Evolutionary conservation across 768 basidiomycete genomes (phyloP).

Genomic region (Naematelia aurantialba): DNA sequence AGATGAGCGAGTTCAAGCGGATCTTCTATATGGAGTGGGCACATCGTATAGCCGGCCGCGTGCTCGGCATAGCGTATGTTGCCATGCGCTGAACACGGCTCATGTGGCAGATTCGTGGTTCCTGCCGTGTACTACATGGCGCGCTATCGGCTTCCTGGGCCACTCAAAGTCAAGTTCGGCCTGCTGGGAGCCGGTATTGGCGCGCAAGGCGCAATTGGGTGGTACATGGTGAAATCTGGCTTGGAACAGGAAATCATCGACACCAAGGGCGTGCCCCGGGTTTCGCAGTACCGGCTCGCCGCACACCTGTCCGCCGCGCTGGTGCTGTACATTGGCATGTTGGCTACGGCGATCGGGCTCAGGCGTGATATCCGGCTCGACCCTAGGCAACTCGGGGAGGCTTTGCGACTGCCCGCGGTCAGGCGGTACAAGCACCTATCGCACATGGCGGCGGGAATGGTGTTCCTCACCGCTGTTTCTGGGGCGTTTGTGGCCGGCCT

Average conservation of each 20-base stretch:
- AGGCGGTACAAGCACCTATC: conserved; percentile 61
- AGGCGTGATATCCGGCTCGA: conserved; percentile 64
- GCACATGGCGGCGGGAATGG: conserved; percentile 66
- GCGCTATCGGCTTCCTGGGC: conserved; percentile 64
- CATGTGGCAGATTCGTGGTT: conserved; percentile 63
- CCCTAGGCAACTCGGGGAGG: background rate
- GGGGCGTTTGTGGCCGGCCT: conserved; percentile 98
- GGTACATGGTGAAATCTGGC: conserved; percentile 99
- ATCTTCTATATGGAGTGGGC: conserved; percentile 99
- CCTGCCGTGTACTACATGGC: conserved; percentile 77
- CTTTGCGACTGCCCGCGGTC: conserved; percentile 53
- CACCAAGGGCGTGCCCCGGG: conserved; percentile 80
- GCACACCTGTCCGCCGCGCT: conserved; percentile 91
- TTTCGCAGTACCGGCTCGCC: conserved; percentile 93
- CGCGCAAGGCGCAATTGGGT: conserved; percentile 85
- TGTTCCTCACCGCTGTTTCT: conserved; percentile 87
- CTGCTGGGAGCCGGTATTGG: conserved; percentile 79
- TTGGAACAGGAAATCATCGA: conserved; percentile 76
- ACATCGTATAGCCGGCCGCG: conserved; percentile 85
- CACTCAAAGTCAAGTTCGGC: conserved; percentile 63
- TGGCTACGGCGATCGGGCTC: conserved; percentile 69
- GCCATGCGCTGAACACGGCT: background rate
- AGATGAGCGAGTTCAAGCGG: conserved; percentile 83
- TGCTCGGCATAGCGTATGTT: conserved; percentile 53
- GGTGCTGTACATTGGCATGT: conserved; percentile 88